phyloP scores from a whole-genome alignment of 352 stramenopile species.

The Globisporangium cederbergense region DNA sequence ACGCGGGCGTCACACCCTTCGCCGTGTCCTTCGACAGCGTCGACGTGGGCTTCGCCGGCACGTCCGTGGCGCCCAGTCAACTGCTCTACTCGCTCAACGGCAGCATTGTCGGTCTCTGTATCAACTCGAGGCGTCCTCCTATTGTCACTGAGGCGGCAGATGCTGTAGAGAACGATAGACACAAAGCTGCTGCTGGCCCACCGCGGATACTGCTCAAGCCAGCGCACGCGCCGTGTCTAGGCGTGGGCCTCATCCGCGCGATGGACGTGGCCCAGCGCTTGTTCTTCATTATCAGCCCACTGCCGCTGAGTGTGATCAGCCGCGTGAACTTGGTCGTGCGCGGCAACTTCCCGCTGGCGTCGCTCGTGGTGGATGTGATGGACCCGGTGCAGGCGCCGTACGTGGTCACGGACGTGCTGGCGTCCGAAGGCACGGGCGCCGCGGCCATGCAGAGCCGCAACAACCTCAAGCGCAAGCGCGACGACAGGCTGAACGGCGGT shows the following conservation, averaged over 20 bases:
- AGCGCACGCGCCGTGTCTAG: slow-evolving; percentile 58
- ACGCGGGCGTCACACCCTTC: slow-evolving; percentile 41
- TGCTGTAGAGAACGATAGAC: background rate
- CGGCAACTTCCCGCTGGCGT: slow-evolving; percentile 56
- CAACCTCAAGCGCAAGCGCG: slow-evolving; percentile 85
- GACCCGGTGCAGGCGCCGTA: slow-evolving; percentile 50
- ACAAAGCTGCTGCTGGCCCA: slow-evolving; percentile 6
- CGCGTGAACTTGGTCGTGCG: slow-evolving; percentile 75
- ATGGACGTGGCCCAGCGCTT: slow-evolving; percentile 49
- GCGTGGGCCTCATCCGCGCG: slow-evolving; percentile 61
- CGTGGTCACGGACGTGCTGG: slow-evolving; percentile 63
- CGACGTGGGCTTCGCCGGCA: slow-evolving; percentile 54
- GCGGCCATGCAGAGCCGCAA: slow-evolving; percentile 82
- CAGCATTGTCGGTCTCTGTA: slow-evolving; percentile 69
- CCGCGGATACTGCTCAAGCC: slow-evolving; percentile 58
- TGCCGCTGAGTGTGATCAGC: slow-evolving; percentile 45
- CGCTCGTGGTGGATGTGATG: slow-evolving; percentile 48
- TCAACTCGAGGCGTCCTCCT: slow-evolving; percentile 30
- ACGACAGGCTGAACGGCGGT: slow-evolving; percentile 24
- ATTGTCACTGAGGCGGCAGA: background rate
- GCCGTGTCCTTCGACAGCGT: slow-evolving; percentile 55
- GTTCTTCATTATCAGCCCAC: slow-evolving; percentile 64
- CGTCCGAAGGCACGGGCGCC: slow-evolving; percentile 70
- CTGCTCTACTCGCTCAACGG: slow-evolving; percentile 71
- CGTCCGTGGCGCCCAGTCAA: slow-evolving; percentile 67